Percentiles rank a stretch among this genome's conserved stretches.
phyloP scores from a whole-genome alignment of 1,284 basidiomycete species.

The Cryptococcus sp. region DNA sequence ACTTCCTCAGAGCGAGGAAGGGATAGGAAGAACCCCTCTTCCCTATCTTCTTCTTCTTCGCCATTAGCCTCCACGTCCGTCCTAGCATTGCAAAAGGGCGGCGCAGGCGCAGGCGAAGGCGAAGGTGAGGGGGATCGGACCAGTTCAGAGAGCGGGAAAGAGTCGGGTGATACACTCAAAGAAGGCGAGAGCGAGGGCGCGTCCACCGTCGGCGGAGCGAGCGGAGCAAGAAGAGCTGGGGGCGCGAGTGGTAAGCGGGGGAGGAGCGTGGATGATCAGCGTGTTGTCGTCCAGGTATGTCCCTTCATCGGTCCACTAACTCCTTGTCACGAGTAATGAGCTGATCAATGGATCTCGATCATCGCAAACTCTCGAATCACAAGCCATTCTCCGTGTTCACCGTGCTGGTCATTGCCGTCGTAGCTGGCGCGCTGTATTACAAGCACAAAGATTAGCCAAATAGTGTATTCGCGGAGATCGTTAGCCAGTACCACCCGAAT shows the following conservation, averaged over 20 bases:
- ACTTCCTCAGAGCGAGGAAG: too few species aligned
- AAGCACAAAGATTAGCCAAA: constrained; percentile 23
- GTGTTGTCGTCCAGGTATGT: constrained; percentile 15
- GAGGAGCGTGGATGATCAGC: constrained; percentile 6
- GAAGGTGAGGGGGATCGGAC: constrained; percentile 8
- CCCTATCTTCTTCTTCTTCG: too few species aligned
- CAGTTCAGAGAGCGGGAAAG: constrained; percentile 39
- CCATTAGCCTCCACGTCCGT: too few species aligned
- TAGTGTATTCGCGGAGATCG: background rate
- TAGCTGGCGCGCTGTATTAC: constrained; percentile 45
- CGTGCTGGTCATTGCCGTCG: constrained; percentile 42
- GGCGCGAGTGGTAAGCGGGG: background rate
- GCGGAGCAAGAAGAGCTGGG: background rate
- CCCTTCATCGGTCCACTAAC: too few species aligned
- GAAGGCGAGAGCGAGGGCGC: constrained; percentile 22
- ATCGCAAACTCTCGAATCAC: background rate
- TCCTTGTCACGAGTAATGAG: background rate
- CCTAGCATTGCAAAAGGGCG: constrained; percentile 11
- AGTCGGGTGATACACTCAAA: constrained; percentile 45
- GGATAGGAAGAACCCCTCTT: too few species aligned
- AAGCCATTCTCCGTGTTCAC: constrained; percentile 40
- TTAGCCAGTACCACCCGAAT: background rate
- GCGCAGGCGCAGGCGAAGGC: constrained; percentile 5
- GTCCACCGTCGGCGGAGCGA: background rate
- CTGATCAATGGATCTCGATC: background rate